Evolutionary conservation across 768 basidiomycete species (phyloP).

Genomic region (Panaeolus cyanescens): DNA sequence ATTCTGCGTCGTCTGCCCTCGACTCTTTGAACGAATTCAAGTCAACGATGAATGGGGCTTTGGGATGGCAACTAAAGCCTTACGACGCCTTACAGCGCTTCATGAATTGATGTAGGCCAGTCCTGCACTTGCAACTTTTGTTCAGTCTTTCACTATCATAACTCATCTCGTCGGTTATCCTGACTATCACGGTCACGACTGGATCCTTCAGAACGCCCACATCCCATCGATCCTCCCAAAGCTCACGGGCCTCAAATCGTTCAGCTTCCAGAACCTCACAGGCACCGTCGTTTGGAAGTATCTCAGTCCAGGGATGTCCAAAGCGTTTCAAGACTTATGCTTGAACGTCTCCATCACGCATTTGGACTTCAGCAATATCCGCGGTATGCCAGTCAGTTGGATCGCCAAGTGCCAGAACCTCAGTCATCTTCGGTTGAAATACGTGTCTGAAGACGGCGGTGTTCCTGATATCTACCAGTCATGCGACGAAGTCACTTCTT

Average conservation of each 20-base stretch:
- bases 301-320: not conserved
- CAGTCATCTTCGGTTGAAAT: not conserved
- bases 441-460: not conserved
- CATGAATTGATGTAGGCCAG: not conserved
- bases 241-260: not conserved
- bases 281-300: slow-evolving; percentile 1
- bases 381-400: not conserved
- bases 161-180: not conserved
- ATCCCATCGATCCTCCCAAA: not conserved
- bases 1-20: not conserved
- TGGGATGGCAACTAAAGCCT: not conserved
- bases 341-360: not conserved
- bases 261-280: not conserved
- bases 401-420: not conserved
- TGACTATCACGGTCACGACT: not conserved
- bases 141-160: not conserved
- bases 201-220: not conserved
- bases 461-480: not conserved
- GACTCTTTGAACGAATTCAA: not conserved
- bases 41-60: not conserved
- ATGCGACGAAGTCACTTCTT: not conserved
- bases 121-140: not conserved
- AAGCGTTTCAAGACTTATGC: not conserved
- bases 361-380: not conserved
- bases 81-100: not conserved